These are phyloP conservation scores for Monosporozyma aerobia DNA, from an alignment of 805 yeast species.

Conservation along the genomic window DNA sequence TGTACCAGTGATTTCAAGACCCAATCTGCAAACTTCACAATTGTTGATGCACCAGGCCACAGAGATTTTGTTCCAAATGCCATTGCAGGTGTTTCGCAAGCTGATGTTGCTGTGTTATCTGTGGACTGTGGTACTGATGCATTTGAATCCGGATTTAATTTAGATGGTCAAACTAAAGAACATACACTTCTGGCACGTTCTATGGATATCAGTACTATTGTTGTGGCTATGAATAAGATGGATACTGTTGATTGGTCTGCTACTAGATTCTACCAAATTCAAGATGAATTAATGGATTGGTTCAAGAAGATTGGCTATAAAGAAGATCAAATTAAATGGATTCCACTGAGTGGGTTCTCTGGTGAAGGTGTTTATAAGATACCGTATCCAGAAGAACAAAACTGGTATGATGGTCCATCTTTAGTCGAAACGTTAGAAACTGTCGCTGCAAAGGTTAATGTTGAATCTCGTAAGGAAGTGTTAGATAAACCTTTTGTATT, in stretches of 20 bases:
- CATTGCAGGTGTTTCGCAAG: constrained; percentile 99
- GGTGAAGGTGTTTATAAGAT: constrained; percentile 93
- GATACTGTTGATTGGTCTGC: constrained; percentile 93
- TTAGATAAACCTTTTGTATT: constrained; percentile 42
- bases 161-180: constrained; percentile 98
- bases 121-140: constrained; percentile 97
- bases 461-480: constrained; percentile 16
- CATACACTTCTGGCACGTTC: constrained; percentile 94
- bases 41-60: constrained; percentile 99
- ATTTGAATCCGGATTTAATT: constrained; percentile 96
- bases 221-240: constrained; percentile 80
- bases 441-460: constrained; percentile 14
- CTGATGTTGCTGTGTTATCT: constrained; percentile 93
- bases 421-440: constrained; percentile 73
- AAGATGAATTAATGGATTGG: constrained; percentile 61
- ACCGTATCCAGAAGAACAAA: constrained; percentile 41
- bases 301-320: constrained; percentile 79
- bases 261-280: constrained; percentile 88
- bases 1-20: constrained; percentile 97
- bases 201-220: constrained; percentile 84
- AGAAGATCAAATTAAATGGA: constrained; percentile 70
- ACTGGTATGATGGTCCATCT: constrained; percentile 90
- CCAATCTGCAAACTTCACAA: constrained; percentile 87
- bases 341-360: constrained; percentile 95
- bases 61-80: constrained; percentile 96